Evolutionary conservation across 768 basidiomycete species (phyloP).

Genomic region (Tylopilus sp.): DNA sequence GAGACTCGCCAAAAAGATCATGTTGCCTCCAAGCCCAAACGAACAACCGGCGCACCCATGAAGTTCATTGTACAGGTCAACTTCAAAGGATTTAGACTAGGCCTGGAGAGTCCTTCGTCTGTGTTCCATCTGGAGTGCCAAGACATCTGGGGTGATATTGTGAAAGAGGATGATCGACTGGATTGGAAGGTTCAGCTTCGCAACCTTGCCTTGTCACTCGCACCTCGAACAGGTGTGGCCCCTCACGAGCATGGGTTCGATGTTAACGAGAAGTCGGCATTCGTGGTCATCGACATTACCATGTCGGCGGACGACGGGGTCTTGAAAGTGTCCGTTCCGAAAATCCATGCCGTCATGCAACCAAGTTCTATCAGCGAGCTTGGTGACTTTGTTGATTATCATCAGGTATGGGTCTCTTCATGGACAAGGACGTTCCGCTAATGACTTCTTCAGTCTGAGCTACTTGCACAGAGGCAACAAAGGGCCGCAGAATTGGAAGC

Average conservation of each 20-base stretch:
- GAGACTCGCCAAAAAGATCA: constrained; percentile 46
- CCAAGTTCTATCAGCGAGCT: constrained; percentile 89
- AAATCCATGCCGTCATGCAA: constrained; percentile 92
- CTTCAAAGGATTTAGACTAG: constrained; percentile 78
- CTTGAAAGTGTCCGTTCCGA: constrained; percentile 59
- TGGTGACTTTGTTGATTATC: constrained; percentile 82
- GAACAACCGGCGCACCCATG: constrained; percentile 15
- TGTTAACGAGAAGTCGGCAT: constrained; percentile 70
- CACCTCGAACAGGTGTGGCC: constrained; percentile 46
- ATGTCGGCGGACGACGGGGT: constrained; percentile 33
- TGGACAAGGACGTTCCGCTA: constrained; percentile 1
- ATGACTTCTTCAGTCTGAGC: constrained; percentile 54
- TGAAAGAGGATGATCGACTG: constrained; percentile 39
- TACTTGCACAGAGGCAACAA: constrained; percentile 68
- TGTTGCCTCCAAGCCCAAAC: constrained; percentile 7
- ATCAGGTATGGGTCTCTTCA: constrained; percentile 51
- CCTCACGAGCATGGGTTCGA: constrained; percentile 43
- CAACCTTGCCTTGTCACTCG: constrained; percentile 81
- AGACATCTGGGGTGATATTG: constrained; percentile 63
- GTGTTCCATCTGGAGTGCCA: constrained; percentile 73
- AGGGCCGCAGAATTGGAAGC: constrained; percentile 74
- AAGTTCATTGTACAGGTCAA: constrained; percentile 53
- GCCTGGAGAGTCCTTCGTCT: constrained; percentile 70
- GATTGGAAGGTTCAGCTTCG: constrained; percentile 69
- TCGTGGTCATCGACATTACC: constrained; percentile 76